Evolutionary conservation across 805 yeast species (phyloP).

Genomic region (Metschnikowia continentalis): DNA sequence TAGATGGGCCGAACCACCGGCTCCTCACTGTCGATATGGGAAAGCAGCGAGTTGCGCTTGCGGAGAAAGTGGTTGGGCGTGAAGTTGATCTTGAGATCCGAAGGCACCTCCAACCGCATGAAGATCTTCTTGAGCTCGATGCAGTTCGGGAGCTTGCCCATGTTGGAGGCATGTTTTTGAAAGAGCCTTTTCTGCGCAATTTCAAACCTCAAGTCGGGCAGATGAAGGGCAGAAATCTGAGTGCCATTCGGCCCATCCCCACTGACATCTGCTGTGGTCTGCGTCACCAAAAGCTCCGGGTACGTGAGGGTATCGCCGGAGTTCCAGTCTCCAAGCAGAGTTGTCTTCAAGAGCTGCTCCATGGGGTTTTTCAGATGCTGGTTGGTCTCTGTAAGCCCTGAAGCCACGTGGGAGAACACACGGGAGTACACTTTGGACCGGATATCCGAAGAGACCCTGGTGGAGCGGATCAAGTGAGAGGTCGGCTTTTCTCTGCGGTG

Average conservation of each 20-base stretch:
- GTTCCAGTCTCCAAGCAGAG: background rate
- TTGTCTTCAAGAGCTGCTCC: background rate
- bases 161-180: background rate
- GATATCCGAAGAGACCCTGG: background rate
- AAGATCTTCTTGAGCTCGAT: background rate
- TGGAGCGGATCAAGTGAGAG: background rate
- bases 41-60: background rate
- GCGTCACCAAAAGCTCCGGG: background rate
- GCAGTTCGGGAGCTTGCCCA: background rate
- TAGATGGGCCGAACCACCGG: slow-evolving; percentile 24
- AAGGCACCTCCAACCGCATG: background rate
- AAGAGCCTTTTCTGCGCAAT: background rate
- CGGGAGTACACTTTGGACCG: slow-evolving; percentile 2
- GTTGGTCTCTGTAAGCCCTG: background rate
- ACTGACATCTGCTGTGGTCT: background rate
- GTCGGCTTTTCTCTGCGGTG: background rate
- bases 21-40: background rate
- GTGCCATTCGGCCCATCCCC: background rate
- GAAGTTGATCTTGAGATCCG: background rate
- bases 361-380: background rate
- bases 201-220: background rate
- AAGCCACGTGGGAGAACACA: background rate
- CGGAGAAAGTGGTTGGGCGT: slow-evolving; percentile 5
- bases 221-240: background rate
- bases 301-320: background rate